Percentiles rank a stretch among this genome's conserved stretches.
These are phyloP conservation scores for Triticum timopheevii DNA, from an alignment of 176 grass and related monocot species.

Conservation along the genomic window DNA sequence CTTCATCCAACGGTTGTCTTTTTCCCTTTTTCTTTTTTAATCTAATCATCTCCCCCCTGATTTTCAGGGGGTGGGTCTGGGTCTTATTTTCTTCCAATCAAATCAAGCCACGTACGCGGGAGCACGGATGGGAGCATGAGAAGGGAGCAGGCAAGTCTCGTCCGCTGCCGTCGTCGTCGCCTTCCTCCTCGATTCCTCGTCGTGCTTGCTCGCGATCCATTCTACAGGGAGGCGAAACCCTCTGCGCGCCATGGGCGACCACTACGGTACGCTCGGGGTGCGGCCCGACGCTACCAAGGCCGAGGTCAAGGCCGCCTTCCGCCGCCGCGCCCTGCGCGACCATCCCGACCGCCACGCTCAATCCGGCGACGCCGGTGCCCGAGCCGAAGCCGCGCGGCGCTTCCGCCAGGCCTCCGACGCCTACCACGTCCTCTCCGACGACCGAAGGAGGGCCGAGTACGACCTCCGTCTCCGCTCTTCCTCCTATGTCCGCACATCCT, in stretches of 20 bases:
- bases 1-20: too few species aligned
- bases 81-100: too few species aligned
- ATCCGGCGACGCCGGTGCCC: constrained; percentile 34
- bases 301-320: constrained; percentile 76
- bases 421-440: constrained; percentile 64
- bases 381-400: constrained; percentile 44
- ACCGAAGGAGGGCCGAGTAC: constrained; percentile 54
- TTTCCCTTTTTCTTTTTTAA: too few species aligned
- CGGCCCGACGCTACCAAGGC: constrained; percentile 52
- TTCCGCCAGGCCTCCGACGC: constrained; percentile 75
- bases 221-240: neutral
- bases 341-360: constrained; percentile 67
- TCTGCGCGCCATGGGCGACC: constrained; percentile 29
- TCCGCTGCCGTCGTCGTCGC: constrained; percentile 19
- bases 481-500: constrained; percentile 31
- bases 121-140: too few species aligned
- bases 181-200: neutral
- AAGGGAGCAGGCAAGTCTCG: too few species aligned
- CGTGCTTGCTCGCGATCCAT: neutral
- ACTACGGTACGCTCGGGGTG: constrained; percentile 67
- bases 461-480: constrained; percentile 45
- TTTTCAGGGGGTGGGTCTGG: too few species aligned
- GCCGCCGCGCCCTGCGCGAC: constrained; percentile 53
- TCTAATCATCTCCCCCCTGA: too few species aligned
- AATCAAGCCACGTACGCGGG: too few species aligned